A percentile compares a stretch with the other conserved stretches of the same genome.
phyloP scores from a whole-genome alignment of 129 eudicot genomes.

The Ambrosia artemisiifolia region DNA sequence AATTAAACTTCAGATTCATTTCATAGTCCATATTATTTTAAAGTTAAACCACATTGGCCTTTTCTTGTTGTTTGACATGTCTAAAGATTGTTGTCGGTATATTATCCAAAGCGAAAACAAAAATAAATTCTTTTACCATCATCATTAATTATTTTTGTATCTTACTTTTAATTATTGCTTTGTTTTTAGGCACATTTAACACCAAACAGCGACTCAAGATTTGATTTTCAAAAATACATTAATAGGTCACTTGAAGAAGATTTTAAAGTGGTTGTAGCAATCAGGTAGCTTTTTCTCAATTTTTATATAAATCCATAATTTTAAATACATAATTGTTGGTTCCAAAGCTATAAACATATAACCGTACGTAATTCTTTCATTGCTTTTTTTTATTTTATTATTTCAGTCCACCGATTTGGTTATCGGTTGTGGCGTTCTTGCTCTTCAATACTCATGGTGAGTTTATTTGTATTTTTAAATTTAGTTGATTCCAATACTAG shows the following conservation, averaged over 20 bases:
- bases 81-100: neutral
- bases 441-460: constrained; percentile 64
- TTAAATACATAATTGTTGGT: neutral
- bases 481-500: no score
- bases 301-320: neutral
- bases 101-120: no score
- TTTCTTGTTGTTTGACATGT: neutral
- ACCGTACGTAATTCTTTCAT: neutral
- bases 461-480: neutral
- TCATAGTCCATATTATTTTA: no score
- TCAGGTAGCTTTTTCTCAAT: constrained; percentile 35
- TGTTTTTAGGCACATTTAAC: constrained; percentile 63
- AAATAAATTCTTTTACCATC: no score
- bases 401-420: constrained; percentile 61
- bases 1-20: no score
- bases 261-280: constrained; percentile 61
- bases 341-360: neutral
- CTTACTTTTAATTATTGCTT: neutral
- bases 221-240: constrained; percentile 60
- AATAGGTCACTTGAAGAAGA: constrained; percentile 70
- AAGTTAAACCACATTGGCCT: no score
- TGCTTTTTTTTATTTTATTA: neutral
- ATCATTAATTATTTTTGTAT: no score
- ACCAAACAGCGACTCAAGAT: constrained; percentile 48
- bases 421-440: constrained; percentile 48